A percentile compares a stretch with the other conserved stretches of the same genome.
Conservation (phyloP, 306 rosid species). For the Mucuna pruriens region DNA sequence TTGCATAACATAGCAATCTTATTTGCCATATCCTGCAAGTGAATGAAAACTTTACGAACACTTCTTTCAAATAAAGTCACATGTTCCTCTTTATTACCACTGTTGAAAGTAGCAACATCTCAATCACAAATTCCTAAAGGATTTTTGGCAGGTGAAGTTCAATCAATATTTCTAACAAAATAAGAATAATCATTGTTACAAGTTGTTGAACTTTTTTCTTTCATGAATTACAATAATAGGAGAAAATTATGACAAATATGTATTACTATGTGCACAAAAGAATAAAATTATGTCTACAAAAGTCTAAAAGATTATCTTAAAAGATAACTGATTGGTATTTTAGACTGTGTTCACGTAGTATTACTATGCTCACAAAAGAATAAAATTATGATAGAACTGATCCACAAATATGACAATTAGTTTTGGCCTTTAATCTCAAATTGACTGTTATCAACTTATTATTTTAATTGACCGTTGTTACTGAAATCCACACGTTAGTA, state of each 20-base stretch:
- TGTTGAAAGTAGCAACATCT: background rate
- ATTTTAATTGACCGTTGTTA: background rate
- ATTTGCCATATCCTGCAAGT: background rate
- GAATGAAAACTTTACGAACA: background rate
- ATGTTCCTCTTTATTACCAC: background rate
- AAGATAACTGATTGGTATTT: background rate
- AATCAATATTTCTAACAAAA: background rate
- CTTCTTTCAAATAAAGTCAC: background rate
- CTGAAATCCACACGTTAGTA: background rate
- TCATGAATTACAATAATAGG: background rate
- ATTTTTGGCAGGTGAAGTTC: background rate
- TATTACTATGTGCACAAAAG: too few species aligned
- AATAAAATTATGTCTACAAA: too few species aligned
- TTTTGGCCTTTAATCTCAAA: background rate
- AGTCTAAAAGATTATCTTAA: background rate
- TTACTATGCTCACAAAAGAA: background rate
- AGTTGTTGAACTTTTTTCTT: background rate
- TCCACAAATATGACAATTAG: background rate
- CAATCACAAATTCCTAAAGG: background rate
- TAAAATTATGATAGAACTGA: background rate
- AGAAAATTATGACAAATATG: too few species aligned
- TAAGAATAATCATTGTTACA: background rate
- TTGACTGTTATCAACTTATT: background rate
- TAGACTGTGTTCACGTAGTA: background rate
- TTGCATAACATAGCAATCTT: background rate